A percentile compares a stretch with the other conserved stretches of the same genome.
Evolutionary conservation across 2,329 filamentous ascomycete species (phyloP).

Genomic region (Diaporthe aspalathi): DNA sequence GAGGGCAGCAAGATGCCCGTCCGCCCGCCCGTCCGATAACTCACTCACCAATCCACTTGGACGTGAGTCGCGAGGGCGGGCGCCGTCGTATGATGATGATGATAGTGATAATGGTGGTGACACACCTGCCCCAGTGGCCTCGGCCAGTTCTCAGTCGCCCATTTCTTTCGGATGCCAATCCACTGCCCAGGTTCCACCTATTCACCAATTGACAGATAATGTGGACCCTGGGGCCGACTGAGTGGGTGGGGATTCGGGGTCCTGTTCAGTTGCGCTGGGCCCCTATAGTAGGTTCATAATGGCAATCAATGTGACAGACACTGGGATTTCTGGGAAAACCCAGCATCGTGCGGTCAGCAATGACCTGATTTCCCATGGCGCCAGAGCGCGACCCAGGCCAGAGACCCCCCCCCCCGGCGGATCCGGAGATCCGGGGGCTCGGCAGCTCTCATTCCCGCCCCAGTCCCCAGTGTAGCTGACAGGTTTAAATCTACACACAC

Average conservation of each 20-base stretch:
- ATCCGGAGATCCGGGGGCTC: slow-evolving; percentile 23
- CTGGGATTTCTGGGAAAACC: not conserved
- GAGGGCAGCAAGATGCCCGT: no score
- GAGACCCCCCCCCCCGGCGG: not conserved
- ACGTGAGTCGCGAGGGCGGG: not conserved
- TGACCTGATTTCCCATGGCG: slow-evolving; percentile 32
- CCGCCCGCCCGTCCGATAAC: no score
- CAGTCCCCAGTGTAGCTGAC: slow-evolving; percentile 5
- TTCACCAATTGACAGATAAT: slow-evolving; percentile 27
- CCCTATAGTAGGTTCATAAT: not conserved
- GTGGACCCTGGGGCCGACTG: no score
- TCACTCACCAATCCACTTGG: no score
- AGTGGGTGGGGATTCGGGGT: not conserved
- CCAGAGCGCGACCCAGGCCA: not conserved
- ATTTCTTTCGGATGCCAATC: no score
- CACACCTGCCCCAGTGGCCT: not conserved
- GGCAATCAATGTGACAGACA: slow-evolving; percentile 8
- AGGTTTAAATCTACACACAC: not conserved
- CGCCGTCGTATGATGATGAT: slow-evolving; percentile 23
- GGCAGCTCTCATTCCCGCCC: not conserved
- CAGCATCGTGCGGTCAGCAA: slow-evolving; percentile 17
- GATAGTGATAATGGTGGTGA: no score
- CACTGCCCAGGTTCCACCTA: not conserved
- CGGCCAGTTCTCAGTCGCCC: no score
- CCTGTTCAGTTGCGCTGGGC: no score